Evolutionary conservation across 306 rosid species (phyloP).

Genomic region (Fragaria ananassa): DNA sequence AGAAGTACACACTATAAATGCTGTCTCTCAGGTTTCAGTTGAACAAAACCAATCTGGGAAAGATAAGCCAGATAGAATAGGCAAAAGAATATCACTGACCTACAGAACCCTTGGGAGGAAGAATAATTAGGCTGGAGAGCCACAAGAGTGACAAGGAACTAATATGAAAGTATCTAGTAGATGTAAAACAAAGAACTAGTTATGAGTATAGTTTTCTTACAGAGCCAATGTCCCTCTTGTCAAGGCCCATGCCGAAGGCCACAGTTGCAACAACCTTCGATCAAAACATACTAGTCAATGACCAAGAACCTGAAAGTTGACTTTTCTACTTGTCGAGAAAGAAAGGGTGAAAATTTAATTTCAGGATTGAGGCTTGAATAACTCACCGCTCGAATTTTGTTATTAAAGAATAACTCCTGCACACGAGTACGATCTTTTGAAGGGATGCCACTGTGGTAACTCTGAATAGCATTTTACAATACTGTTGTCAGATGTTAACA

Average conservation of each 20-base stretch:
- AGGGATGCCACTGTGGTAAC: conserved; percentile 81
- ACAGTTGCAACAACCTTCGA: conserved; percentile 94
- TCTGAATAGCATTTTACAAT: conserved; percentile 38
- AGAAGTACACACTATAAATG: conserved; percentile 3
- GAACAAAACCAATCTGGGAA: background rate
- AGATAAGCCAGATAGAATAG: background rate
- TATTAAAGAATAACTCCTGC: conserved; percentile 76
- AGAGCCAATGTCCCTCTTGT: conserved; percentile 92
- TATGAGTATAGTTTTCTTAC: conserved; percentile 48
- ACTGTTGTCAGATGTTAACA: conserved; percentile 31
- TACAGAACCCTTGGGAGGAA: background rate
- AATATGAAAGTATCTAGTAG: background rate
- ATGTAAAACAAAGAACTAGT: conserved; percentile 20
- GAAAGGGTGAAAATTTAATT: conserved; percentile 7
- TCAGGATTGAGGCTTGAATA: conserved; percentile 23
- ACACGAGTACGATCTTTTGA: conserved; percentile 75
- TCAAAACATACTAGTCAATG: conserved; percentile 28
- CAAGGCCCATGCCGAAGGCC: conserved; percentile 99
- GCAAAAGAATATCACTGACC: background rate
- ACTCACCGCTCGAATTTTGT: conserved; percentile 89
- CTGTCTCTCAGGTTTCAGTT: conserved; percentile 21
- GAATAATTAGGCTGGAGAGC: background rate
- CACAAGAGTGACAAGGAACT: background rate
- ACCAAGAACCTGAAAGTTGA: conserved; percentile 19
- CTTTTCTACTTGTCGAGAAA: conserved; percentile 8